phyloP scores from a whole-genome alignment of 1,139 yeast species.

The Citeromyces hawaiiensis region DNA sequence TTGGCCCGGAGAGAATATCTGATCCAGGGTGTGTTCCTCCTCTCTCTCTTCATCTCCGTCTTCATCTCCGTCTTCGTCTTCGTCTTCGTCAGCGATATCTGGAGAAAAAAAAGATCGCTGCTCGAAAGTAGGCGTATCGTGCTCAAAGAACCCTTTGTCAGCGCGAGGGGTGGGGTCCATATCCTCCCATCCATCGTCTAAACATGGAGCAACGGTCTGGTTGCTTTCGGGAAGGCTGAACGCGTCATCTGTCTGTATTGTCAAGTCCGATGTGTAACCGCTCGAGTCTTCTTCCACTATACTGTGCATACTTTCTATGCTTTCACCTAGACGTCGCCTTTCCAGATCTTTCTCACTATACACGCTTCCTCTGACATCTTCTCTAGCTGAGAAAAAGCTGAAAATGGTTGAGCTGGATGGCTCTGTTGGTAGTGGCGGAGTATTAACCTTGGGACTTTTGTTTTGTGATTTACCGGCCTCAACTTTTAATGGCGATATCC shows the following conservation, averaged over 20 bases:
- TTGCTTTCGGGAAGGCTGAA: not conserved
- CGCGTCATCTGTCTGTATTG: not conserved
- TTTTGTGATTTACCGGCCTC: not conserved
- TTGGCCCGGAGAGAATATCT: not conserved
- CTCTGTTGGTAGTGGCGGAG: conserved; percentile 1
- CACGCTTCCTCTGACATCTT: not conserved
- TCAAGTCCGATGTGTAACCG: not conserved
- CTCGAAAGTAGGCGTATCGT: not conserved
- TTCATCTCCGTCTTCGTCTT: too few species aligned
- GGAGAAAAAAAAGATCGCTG: conserved; percentile 6
- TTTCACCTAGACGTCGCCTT: too few species aligned
- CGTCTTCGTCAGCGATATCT: not conserved
- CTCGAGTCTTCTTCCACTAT: not conserved
- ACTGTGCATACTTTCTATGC: not conserved
- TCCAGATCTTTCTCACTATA: not conserved
- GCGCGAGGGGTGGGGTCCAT: not conserved
- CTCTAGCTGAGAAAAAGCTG: conserved; percentile 1
- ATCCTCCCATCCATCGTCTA: conserved; percentile 1
- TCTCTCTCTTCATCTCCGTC: not conserved
- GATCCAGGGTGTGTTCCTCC: not conserved
- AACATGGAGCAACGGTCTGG: not conserved
- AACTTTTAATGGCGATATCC: conserved; percentile 5
- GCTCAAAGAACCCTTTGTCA: not conserved
- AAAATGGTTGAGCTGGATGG: not conserved
- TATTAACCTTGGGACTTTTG: not conserved